These are phyloP conservation scores for Aspergillus sp. DNA, from an alignment of 2,329 filamentous ascomycete species.

Conservation along the genomic window DNA sequence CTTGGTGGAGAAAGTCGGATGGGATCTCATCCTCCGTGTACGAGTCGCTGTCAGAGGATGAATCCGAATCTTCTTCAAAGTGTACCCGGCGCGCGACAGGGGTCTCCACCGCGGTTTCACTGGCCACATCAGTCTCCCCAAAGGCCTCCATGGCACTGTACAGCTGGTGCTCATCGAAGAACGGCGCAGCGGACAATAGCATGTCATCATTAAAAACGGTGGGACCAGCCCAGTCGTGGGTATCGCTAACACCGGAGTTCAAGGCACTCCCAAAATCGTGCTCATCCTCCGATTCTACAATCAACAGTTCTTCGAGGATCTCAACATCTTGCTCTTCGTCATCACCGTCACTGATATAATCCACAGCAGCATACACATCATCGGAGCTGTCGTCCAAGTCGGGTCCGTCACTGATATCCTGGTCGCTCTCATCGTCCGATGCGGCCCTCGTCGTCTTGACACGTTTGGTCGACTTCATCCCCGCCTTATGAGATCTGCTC, in stretches of 20 bases:
- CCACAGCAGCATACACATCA: conserved; percentile 76
- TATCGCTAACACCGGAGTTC: conserved; percentile 30
- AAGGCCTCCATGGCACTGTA: conserved; percentile 45
- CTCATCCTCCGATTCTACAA: conserved; percentile 56
- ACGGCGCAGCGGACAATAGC: conserved; percentile 45
- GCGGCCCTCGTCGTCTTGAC: conserved; percentile 42
- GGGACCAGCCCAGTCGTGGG: conserved; percentile 59
- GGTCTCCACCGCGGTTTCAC: conserved; percentile 44
- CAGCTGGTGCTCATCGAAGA: conserved; percentile 50
- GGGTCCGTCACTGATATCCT: conserved; percentile 35
- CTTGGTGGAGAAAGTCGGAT: conserved; percentile 78
- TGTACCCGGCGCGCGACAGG: conserved; percentile 68
- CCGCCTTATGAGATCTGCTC: conserved; percentile 45
- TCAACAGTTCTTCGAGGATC: conserved; percentile 76
- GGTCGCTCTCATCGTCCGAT: conserved; percentile 39
- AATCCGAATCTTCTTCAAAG: conserved; percentile 67
- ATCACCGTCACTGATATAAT: conserved; percentile 78
- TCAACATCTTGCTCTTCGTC: conserved; percentile 80
- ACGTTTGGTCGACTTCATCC: conserved; percentile 39
- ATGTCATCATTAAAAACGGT: conserved; percentile 48
- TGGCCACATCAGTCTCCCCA: conserved; percentile 42
- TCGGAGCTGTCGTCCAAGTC: conserved; percentile 56
- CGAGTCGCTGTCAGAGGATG: conserved; percentile 63
- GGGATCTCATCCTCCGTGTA: conserved; percentile 67
- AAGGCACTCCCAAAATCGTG: conserved; percentile 29